These are phyloP conservation scores for Curvularia eragrostidis DNA, from an alignment of 2,329 filamentous ascomycete genomes.

Conservation along the genomic window DNA sequence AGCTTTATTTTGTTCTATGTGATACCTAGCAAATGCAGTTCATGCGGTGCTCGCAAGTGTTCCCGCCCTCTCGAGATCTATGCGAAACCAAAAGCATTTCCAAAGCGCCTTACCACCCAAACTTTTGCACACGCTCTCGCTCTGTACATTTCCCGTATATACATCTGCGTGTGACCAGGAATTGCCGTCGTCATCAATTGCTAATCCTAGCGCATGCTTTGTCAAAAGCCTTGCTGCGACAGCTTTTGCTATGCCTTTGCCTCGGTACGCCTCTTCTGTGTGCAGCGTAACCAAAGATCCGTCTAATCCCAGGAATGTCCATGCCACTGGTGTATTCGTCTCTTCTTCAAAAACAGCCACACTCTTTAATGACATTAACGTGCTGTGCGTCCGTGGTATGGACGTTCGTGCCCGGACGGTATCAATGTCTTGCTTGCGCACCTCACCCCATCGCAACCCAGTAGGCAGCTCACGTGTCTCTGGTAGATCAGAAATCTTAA, in stretches of 20 bases:
- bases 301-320: slow-evolving; percentile 69
- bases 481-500: slow-evolving; percentile 58
- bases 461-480: slow-evolving; percentile 48
- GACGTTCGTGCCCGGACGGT: slow-evolving; percentile 57
- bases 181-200: slow-evolving; percentile 50
- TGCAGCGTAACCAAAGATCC: slow-evolving; percentile 68
- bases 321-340: slow-evolving; percentile 63
- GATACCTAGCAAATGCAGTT: slow-evolving; percentile 7
- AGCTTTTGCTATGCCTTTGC: slow-evolving; percentile 67
- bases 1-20: slow-evolving; percentile 1
- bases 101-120: slow-evolving; percentile 64
- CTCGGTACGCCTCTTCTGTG: slow-evolving; percentile 65
- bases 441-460: slow-evolving; percentile 63
- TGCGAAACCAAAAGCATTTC: slow-evolving; percentile 64
- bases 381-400: slow-evolving; percentile 63
- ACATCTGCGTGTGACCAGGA: slow-evolving; percentile 70
- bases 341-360: slow-evolving; percentile 54
- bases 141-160: slow-evolving; percentile 64
- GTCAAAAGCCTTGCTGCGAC: slow-evolving; percentile 65
- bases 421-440: slow-evolving; percentile 61
- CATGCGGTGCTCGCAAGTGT: slow-evolving; percentile 20
- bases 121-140: slow-evolving; percentile 67
- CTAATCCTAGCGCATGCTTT: slow-evolving; percentile 47
- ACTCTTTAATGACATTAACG: slow-evolving; percentile 50
- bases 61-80: slow-evolving; percentile 48